phyloP scores from a whole-genome alignment of 106 monocot genomes.

The Phalaenopsis aphrodite region DNA sequence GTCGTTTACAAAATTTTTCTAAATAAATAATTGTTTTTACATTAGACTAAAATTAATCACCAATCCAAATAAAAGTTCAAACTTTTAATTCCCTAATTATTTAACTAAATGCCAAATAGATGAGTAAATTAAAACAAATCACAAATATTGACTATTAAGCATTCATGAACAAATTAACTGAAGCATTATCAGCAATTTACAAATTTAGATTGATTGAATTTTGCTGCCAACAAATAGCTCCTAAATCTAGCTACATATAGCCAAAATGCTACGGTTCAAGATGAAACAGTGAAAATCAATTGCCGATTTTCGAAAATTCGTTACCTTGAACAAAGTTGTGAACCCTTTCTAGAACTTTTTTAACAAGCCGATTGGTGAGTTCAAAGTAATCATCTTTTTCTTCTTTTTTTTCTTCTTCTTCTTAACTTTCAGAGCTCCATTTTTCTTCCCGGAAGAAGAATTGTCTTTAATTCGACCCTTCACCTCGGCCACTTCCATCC shows the following conservation, averaged over 20 bases:
- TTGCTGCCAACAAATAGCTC: too few relatives aligned
- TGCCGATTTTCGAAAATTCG: background rate
- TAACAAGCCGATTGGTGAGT: background rate
- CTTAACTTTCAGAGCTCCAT: background rate
- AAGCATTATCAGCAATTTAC: too few relatives aligned
- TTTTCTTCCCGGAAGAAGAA: background rate
- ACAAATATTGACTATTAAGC: background rate
- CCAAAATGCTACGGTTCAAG: background rate
- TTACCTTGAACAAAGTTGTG: slow-evolving; percentile 1
- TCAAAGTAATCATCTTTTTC: background rate
- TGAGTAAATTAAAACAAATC: background rate
- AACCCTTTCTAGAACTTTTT: background rate
- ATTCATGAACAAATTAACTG: background rate
- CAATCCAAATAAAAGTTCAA: background rate
- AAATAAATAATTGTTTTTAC: too few relatives aligned
- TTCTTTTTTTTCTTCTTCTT: background rate
- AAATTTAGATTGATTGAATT: too few relatives aligned
- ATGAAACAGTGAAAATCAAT: background rate
- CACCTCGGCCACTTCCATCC: background rate
- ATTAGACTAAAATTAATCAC: too few relatives aligned
- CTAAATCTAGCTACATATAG: too few relatives aligned
- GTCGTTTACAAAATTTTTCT: too few relatives aligned
- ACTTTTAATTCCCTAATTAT: background rate
- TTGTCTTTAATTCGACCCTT: background rate
- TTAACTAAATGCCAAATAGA: background rate